Base-by-base conservation (phyloP, 306 rosid species). In the Alnus glutinosa region DNA sequence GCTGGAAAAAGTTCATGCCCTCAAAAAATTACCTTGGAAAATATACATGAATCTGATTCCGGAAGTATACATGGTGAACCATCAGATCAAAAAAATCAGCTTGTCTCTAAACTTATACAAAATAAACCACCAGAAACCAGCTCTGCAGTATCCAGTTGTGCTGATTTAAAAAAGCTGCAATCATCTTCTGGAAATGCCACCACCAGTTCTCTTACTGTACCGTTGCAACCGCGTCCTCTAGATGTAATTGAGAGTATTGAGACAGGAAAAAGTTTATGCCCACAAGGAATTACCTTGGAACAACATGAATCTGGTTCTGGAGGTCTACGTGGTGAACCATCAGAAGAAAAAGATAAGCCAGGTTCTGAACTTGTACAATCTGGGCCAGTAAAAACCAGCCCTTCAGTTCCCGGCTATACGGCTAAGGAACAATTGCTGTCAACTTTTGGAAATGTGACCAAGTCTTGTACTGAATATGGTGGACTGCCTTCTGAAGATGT, bases 1-100 rank as follows among this genome's bases (percentile, higher is more conserved):
- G 54, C 57, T 62, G 82, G 58, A 73, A 80, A 85, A 61, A 81
- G 77, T 48, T 47, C 82, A 19, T 73, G 77, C 58, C 73, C 79
- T 64, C 77, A 12, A 19, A 78, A 73, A 73, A 70, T 75, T 55
- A 19, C 63, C 23, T 14, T 51, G 13, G 76, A 80, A 75, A 76
- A 61, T 54, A 70, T 42, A n/a, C 67, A 23, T 39, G 75, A 54
- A 68, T 7, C 46, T 28, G 18, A 36, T 66, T 36, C 85, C 72
- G 74, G 37, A 76, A 18, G 39, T 81, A 61, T 80, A 47, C 67
- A 63, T 51, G 55, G 58, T 44, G 66, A 81, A 46, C 14, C 61
- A 49, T 68, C 79, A 11, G 83, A 86, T 34, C 72, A 71, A 55
- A 39, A 58, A 75, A 61, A 54, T 55, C 77, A 71, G 79, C 66